Base-by-base conservation (phyloP, 1,284 basidiomycete species). In the Vanrija sp. region DNA sequence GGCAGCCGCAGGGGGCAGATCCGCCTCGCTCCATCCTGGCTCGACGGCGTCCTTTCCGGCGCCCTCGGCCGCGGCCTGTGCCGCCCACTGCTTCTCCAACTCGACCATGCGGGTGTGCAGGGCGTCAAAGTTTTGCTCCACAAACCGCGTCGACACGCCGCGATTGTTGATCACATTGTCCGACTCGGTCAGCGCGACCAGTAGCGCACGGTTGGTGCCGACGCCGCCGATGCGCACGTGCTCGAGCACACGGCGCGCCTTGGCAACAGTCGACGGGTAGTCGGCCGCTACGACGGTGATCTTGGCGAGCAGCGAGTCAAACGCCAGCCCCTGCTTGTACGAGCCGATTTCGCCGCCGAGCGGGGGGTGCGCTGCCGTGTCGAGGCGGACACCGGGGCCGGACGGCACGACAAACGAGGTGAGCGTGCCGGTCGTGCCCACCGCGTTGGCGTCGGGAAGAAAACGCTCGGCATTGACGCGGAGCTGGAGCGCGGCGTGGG, bases 241-340 rank as follows among this genome's bases (percentile, higher is more conserved):
- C 44, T 57, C 53, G 1, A 61, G 51, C 14, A 53, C 59, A 5
- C 53, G 44, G 6, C 47, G 38, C 1, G 59, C 59, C 16, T 47
- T 43, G n/a, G 38, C 38, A 18, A 61, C 38, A 1, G 51, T 55
- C 16, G 34, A 21, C 3, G 19, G 14, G 29, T 61, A 61, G 47
- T 51, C 38, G 16, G 43, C 47, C 0, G 52, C 59, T 6, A 52
- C 29, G 12, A 61, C 42, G 42, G 57, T 61, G 44, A 61, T 53
- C 48, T 61, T 61, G 29, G 55, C 59, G 9, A 61, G 55, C 6
- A 61, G 51, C 21, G 59, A 61, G 51, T 61, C 59, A 25, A 57
- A 61, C 23, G 51, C 55, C 6, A 61, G 51, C 16, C 59, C 51
- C 42, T 61, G 59, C 51, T 50, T 55, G 45, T 57, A 61, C 7